Evolutionary conservation across 2,329 filamentous ascomycete genomes (phyloP).

Genomic region (Cryphonectria nitschkei): DNA sequence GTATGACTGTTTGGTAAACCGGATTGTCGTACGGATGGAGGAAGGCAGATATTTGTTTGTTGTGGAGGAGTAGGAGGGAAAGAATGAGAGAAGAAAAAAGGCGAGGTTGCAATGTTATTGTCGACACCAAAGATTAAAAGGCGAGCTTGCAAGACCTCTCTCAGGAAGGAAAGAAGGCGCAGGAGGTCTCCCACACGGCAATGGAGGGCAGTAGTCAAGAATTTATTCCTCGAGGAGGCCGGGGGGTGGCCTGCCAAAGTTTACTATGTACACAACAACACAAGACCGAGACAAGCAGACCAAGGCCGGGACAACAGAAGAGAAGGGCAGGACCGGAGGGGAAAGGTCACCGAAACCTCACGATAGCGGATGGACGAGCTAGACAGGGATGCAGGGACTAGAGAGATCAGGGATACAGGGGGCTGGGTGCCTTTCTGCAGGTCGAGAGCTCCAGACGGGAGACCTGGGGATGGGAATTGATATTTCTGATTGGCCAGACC

Average conservation of each 20-base stretch:
- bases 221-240: constrained; percentile 6
- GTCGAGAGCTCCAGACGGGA: constrained; percentile 6
- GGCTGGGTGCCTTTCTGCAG: constrained; percentile 1
- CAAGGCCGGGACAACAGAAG: constrained; percentile 6
- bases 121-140: neutral
- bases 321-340: constrained; percentile 10
- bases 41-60: neutral
- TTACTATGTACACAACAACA: neutral
- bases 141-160: constrained; percentile 8
- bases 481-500: neutral
- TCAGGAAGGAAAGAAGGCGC: constrained; percentile 25
- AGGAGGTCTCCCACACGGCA: neutral
- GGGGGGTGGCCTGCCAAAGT: neutral
- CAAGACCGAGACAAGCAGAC: constrained; percentile 7
- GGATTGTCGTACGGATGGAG: constrained; percentile 12
- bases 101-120: neutral
- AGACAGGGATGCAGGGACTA: neutral
- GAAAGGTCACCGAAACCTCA: constrained; percentile 13
- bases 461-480: constrained; percentile 12
- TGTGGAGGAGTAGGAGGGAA: neutral
- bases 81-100: neutral
- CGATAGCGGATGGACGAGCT: constrained; percentile 5
- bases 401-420: neutral
- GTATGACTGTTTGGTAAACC: constrained; percentile 2
- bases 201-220: constrained; percentile 6